These are phyloP conservation scores for Phytopythium sindhum DNA, from an alignment of 352 stramenopile genomes.

Conservation along the genomic window DNA sequence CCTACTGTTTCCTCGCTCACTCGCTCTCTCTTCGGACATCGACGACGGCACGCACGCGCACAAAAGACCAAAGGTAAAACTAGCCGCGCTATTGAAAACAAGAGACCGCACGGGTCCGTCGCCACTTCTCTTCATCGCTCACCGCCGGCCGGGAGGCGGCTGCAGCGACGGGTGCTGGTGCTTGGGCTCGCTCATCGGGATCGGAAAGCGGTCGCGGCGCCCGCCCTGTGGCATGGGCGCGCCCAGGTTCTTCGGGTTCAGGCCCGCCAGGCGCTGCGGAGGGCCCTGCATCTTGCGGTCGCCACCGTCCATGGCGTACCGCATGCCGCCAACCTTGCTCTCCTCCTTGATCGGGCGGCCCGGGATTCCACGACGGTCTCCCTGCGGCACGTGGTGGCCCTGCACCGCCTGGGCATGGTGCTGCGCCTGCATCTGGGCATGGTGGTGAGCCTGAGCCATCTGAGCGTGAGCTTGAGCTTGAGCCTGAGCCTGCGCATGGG, in stretches of 20 bases:
- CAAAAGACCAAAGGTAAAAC: slow-evolving; percentile 1
- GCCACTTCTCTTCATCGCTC: slow-evolving; percentile 19
- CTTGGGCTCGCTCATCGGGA: slow-evolving; percentile 72
- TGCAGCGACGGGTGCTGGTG: slow-evolving; percentile 67
- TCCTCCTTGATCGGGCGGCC: slow-evolving; percentile 70
- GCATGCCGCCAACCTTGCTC: slow-evolving; percentile 47
- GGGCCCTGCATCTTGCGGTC: slow-evolving; percentile 57
- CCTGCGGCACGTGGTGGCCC: slow-evolving; percentile 48
- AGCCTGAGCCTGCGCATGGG: slow-evolving; percentile 55
- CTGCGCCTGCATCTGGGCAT: slow-evolving; percentile 31
- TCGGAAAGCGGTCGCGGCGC: slow-evolving; percentile 67
- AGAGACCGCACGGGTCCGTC: slow-evolving; percentile 4
- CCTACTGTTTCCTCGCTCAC: slow-evolving; percentile 4
- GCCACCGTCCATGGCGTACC: slow-evolving; percentile 61
- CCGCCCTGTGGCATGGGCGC: slow-evolving; percentile 37
- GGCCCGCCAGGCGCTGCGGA: slow-evolving; percentile 52
- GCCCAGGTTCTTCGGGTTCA: slow-evolving; percentile 75
- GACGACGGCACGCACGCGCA: not conserved
- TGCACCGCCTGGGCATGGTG: slow-evolving; percentile 53
- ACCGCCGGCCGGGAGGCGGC: slow-evolving; percentile 64
- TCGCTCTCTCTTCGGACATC: slow-evolving; percentile 7
- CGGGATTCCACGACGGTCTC: slow-evolving; percentile 53
- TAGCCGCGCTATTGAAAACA: slow-evolving; percentile 10
- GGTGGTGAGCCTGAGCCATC: slow-evolving; percentile 61
- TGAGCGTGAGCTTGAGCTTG: slow-evolving; percentile 60